A percentile compares a stretch with the other conserved stretches of the same genome.
Conservation (phyloP, 345 rosid species). For the Clausena lansium region DNA sequence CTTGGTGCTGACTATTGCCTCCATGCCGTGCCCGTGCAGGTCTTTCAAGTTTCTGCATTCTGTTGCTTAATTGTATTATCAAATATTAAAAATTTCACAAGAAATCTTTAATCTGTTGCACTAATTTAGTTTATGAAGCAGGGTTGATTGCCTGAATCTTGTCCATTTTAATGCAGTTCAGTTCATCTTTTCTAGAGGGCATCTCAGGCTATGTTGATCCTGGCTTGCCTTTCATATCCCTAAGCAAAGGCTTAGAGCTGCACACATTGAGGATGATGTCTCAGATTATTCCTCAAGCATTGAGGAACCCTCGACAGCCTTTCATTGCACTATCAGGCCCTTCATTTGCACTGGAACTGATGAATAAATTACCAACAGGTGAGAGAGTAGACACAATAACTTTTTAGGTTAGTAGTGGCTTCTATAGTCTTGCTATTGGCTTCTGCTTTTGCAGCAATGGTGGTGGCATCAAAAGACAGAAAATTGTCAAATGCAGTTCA, state of each 20-base stretch:
- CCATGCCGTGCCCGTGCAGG: slow-evolving; percentile 96
- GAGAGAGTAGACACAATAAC: background rate
- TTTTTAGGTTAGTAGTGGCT: slow-evolving; percentile 13
- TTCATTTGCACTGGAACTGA: slow-evolving; percentile 85
- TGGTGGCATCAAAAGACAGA: slow-evolving; percentile 86
- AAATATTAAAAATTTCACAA: background rate
- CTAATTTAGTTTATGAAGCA: background rate
- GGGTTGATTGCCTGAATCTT: slow-evolving; percentile 17
- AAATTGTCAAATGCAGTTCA: slow-evolving; percentile 72
- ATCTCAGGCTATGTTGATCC: slow-evolving; percentile 78
- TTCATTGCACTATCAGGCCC: slow-evolving; percentile 88
- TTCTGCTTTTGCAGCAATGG: slow-evolving; percentile 70
- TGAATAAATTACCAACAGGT: slow-evolving; percentile 93
- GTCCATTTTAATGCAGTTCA: slow-evolving; percentile 61
- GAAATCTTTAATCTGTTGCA: background rate
- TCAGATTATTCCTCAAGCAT: slow-evolving; percentile 74
- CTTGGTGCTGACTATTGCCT: slow-evolving; percentile 81
- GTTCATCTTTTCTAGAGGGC: slow-evolving; percentile 74
- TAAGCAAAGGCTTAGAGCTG: slow-evolving; percentile 92
- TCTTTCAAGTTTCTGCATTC: slow-evolving; percentile 16
- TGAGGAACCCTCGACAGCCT: slow-evolving; percentile 80
- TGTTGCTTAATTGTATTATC: background rate
- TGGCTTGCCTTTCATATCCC: slow-evolving; percentile 83
- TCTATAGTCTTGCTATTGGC: background rate
- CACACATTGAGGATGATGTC: slow-evolving; percentile 92